Base-by-base conservation (phyloP, 495 filamentous ascomycete species). In the Parmelia sp. region DNA sequence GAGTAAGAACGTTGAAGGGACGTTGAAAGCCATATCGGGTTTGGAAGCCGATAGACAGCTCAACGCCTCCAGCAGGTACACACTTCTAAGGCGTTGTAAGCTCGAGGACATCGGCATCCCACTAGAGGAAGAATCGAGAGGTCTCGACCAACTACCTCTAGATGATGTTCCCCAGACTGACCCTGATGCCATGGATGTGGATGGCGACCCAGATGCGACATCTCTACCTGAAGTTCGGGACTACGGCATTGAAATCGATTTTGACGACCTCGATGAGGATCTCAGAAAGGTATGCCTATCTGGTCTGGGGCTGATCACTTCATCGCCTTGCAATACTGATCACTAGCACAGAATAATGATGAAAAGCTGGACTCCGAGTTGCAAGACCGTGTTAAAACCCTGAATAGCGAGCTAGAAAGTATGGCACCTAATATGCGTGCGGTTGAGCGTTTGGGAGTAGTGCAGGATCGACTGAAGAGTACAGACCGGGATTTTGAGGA, bases 371-470 rank as follows among this genome's bases (percentile, higher is more conserved):
- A 96, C 71, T 85, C 90, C n/a, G 82, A 84, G 60, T 80, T 99
- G 35, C 82, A 88, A 61, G 90, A 93, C 49, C 87, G 87, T 71
- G 90, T 97, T 67, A 79, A 82, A 44, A 76, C 80, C 37, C 80
- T 97, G 12, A 87, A 86, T 44, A 76, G 77, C 59, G 90, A 96
- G 69, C 84, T 99, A 39, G 91, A 96, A 66, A 92, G 92, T 72
- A 89, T 97, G 77, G 88, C 92, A 63, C 93, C 93, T 33, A 97
- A 99, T 73, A 92, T 96, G 83, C 89, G 92, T 69, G 93, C 93
- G 35, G 88, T 92, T 74, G 92, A 97, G 67, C 89, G 92, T n/a
- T 80, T 99, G 6, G 89, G 92, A 70, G 88, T 82, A 8, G 91
- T 96, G 23, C 87, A 93, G 72, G 83, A 85, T 63, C 88, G 92